Base-by-base conservation (phyloP, 106 monocot genomes). In the Dactylorhiza incarnata region DNA sequence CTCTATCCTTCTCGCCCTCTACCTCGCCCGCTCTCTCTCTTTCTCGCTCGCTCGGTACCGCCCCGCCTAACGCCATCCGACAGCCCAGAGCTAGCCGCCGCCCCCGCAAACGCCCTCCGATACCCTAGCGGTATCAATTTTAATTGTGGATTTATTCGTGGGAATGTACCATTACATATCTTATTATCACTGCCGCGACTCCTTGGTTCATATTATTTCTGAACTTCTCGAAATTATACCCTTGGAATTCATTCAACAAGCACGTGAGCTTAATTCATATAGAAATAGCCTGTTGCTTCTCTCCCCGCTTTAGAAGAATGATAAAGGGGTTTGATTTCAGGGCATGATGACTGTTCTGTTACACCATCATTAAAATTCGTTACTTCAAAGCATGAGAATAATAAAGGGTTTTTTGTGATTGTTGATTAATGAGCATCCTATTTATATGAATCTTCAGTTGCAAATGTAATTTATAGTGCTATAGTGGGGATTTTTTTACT, bases 311-410 rank as follows among this genome's bases (percentile, higher is more conserved):
- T 58, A 58, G 58, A 22, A 58, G 20, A 58, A 22, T 19, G 24
- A 66, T 29, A 14, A 43, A 70, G 26, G 17, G 43, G 53, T 74
- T 79, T 75, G 48, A 14, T 81, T 78, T 82, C 80, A 83, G 85
- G 87, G 74, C 52, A 94, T 89, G 89, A 85, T 73, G 56, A 87
- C 66, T 78, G 78, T 84, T 48, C 48, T 91, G 29, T 78, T 84
- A 48, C 82, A 74, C 26, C 86, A 87, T 76, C 83, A 69, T 45
- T 74, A 37, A 71, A 72, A 71, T 52, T 59, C 76, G 3, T 68
- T 81, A 29, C 29, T 84, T 45, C 82, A 81, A 71, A 67, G 77
- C 48, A 72, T 73, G 80, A 80, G 14, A 82, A 75, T 77, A 0
- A 29, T 29, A 29, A 29, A 29, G 29, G 29, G 29, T 29, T 29